Conservation (phyloP, 1,284 basidiomycete genomes). For the Cutaneotrichosporon spelunceum region DNA sequence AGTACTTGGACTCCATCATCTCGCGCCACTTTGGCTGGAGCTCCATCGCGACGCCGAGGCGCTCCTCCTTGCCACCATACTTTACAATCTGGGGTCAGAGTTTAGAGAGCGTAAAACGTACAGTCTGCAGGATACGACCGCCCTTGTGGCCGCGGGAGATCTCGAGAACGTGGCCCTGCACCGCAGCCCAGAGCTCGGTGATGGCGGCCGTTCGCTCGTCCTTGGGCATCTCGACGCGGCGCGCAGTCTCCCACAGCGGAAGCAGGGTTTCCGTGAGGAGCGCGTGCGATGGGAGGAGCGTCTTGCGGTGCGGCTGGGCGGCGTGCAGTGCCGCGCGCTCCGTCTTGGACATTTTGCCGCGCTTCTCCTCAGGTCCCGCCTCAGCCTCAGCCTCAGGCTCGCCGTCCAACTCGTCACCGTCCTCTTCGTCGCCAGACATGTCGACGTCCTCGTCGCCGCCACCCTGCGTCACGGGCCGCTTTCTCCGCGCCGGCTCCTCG, state of each 20-base stretch:
- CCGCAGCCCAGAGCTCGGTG: constrained; percentile 65
- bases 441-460: constrained; percentile 37
- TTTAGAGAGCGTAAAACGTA: constrained; percentile 30
- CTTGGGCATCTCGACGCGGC: constrained; percentile 64
- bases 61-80: constrained; percentile 70
- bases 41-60: constrained; percentile 73
- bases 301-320: constrained; percentile 56
- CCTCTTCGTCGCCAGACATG: constrained; percentile 26
- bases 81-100: constrained; percentile 60
- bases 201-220: constrained; percentile 72
- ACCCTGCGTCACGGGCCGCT: constrained; percentile 41
- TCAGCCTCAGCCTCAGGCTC: constrained; percentile 24
- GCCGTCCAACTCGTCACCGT: constrained; percentile 28
- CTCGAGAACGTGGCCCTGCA: constrained; percentile 74
- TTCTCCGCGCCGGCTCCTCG: constrained; percentile 22
- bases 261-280: constrained; percentile 65
- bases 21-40: constrained; percentile 72
- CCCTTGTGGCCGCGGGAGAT: constrained; percentile 86
- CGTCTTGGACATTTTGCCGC: constrained; percentile 36
- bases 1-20: constrained; percentile 79
- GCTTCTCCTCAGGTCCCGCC: constrained; percentile 30
- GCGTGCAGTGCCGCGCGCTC: constrained; percentile 47
- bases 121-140: constrained; percentile 78
- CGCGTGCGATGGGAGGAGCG: constrained; percentile 72
- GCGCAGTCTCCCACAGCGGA: constrained; percentile 73